phyloP scores from a whole-genome alignment of 2,329 filamentous ascomycete genomes.

The Exserohilum turcica region DNA sequence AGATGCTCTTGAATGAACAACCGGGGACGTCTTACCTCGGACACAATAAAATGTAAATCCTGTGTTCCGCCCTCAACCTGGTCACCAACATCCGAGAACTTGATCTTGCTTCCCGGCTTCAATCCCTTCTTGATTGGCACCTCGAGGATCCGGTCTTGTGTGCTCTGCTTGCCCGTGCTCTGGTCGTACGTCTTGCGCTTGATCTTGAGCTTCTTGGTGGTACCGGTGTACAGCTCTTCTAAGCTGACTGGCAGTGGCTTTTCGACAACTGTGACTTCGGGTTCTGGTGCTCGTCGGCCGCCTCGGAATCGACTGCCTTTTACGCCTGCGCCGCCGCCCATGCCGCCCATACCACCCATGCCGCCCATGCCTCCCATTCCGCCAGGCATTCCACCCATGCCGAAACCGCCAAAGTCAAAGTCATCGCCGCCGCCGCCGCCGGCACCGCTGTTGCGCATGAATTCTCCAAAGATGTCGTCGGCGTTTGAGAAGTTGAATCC shows the following conservation, averaged over 20 bases:
- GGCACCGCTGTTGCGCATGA: constrained; percentile 67
- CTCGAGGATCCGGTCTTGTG: constrained; percentile 87
- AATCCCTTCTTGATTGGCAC: constrained; percentile 94
- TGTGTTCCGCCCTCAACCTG: constrained; percentile 96
- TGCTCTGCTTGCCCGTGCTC: constrained; percentile 77
- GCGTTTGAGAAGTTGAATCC: constrained; percentile 86
- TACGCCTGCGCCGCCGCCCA: constrained; percentile 56
- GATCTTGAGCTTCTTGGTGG: constrained; percentile 97
- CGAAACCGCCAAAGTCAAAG: constrained; percentile 53
- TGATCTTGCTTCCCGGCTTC: constrained; percentile 98
- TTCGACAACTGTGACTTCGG: constrained; percentile 90
- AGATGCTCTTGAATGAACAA: background rate
- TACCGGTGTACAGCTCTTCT: constrained; percentile 86
- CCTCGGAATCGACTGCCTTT: constrained; percentile 46
- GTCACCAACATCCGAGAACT: constrained; percentile 96
- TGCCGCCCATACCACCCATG: constrained; percentile 35
- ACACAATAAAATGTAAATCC: constrained; percentile 91
- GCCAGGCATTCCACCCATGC: constrained; percentile 43
- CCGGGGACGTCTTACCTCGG: constrained; percentile 70
- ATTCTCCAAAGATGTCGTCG: constrained; percentile 83
- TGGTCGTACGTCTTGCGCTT: constrained; percentile 93
- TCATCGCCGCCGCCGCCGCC: constrained; percentile 60
- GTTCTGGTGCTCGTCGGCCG: constrained; percentile 61
- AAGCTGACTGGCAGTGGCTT: constrained; percentile 78
- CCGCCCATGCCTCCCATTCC: constrained; percentile 42